A percentile compares a stretch with the other conserved stretches of the same genome.
Evolutionary conservation across 352 stramenopile genomes (phyloP).

Genomic region (Pythium monospermum): DNA sequence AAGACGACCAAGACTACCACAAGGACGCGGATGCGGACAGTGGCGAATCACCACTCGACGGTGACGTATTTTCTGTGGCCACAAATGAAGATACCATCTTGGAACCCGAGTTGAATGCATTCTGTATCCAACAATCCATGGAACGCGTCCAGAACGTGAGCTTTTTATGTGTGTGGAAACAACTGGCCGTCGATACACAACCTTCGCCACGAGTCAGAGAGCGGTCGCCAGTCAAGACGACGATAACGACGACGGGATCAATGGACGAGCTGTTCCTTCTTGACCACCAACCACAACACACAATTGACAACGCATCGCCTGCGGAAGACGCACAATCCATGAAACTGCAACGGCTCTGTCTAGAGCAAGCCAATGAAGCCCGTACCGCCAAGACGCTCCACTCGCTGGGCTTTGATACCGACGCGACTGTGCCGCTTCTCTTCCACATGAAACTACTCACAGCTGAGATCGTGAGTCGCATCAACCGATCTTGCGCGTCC

Average conservation of each 20-base stretch:
- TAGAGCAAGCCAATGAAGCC: slow-evolving; percentile 7
- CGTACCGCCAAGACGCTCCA: slow-evolving; percentile 13
- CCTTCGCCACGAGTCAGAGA: no score
- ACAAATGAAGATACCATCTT: neutral
- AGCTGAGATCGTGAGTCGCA: slow-evolving; percentile 45
- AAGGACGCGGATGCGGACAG: neutral
- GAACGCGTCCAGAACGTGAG: slow-evolving; percentile 21
- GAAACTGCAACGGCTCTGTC: neutral
- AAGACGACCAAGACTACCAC: neutral
- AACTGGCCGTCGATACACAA: neutral
- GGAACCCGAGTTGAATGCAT: slow-evolving; percentile 3
- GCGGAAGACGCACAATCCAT: neutral
- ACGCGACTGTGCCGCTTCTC: slow-evolving; percentile 38
- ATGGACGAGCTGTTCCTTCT: slow-evolving; percentile 8
- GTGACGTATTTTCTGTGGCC: neutral
- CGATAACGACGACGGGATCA: neutral
- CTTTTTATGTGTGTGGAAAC: slow-evolving; percentile 43
- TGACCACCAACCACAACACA: neutral
- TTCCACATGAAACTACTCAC: slow-evolving; percentile 53
- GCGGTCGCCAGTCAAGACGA: no score
- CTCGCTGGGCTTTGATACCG: slow-evolving; percentile 29
- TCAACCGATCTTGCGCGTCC: slow-evolving; percentile 30
- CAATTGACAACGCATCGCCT: neutral
- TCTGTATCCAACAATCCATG: slow-evolving; percentile 44
- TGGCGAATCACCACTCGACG: neutral